Base-by-base conservation (phyloP, 2,329 filamentous ascomycete species). In the Fusarium anguioides region DNA sequence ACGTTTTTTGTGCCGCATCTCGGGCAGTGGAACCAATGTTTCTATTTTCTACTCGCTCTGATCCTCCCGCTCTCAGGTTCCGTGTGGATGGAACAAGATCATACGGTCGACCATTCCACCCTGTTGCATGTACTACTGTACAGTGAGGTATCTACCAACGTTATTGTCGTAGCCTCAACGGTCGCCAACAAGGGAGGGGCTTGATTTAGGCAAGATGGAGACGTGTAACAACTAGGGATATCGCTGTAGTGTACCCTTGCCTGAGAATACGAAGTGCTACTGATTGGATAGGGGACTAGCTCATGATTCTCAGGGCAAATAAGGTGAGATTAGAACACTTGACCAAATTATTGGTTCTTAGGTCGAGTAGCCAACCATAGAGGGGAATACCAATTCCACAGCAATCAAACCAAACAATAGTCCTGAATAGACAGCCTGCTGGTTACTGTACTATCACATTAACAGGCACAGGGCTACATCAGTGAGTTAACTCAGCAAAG, bases 221-320 rank as follows among this genome's bases (percentile, higher is more conserved):
- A 49, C 56, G 21, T 61, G 42, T 24, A 29, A 54, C 42, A 21
- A 49, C 27, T 47, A 42, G 44, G 36, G 27, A 31, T 49, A 29
- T 35, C 31, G 31, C 21, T 53, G 52, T 46, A 35, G 12, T 47
- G 27, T 20, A 62, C 49, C 54, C 47, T 63, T 50, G 62, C 42
- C 33, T 57, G 20, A 36, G 29, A 37, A 65, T 65, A 65, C 48
- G 40, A 46, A 26, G 39, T 20, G 33, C 20, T 26, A 31, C 45
- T 47, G 49, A 46, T 66, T 66, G 63, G 63, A 33, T 31, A 36
- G 36, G 40, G 49, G 51, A n/a, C 17, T n/a, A 62, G 62, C 48
- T 66, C 45, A 33, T 29, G 42, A 33, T 37, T 46, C 24, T 27
- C 20, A 27, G 33, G 59, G 40, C 17, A 50, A 59, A 65, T 54